Evolutionary conservation across 805 yeast species (phyloP).

Genomic region (Lipomyces kockii): DNA sequence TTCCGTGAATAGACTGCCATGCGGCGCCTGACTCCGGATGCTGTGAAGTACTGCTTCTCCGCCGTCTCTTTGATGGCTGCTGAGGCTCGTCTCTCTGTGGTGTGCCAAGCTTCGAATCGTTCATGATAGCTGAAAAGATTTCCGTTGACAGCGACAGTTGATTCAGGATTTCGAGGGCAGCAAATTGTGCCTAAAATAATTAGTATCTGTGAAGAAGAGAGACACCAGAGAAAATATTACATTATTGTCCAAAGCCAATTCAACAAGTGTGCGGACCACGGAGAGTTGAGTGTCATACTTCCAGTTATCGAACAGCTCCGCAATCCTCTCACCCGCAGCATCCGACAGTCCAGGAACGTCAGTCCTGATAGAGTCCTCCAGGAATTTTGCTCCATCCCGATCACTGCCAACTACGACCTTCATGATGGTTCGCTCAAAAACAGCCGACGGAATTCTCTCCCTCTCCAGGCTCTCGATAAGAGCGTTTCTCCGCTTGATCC

Average conservation of each 20-base stretch:
- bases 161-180: slow-evolving; percentile 54
- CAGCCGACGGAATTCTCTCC: slow-evolving; percentile 56
- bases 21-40: slow-evolving; percentile 55
- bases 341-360: slow-evolving; percentile 43
- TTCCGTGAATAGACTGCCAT: slow-evolving; percentile 9
- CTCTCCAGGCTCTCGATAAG: slow-evolving; percentile 53
- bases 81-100: background rate
- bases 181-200: slow-evolving; percentile 45
- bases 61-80: slow-evolving; percentile 69
- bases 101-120: slow-evolving; percentile 11
- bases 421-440: slow-evolving; percentile 63
- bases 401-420: slow-evolving; percentile 68
- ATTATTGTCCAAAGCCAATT: slow-evolving; percentile 53
- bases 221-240: background rate
- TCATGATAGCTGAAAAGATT: slow-evolving; percentile 49
- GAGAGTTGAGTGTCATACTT: slow-evolving; percentile 61
- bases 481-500: slow-evolving; percentile 52
- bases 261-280: slow-evolving; percentile 64
- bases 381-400: slow-evolving; percentile 63
- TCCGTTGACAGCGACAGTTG: slow-evolving; percentile 62
- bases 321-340: slow-evolving; percentile 56
- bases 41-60: slow-evolving; percentile 66
- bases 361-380: slow-evolving; percentile 55
- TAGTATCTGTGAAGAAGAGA: background rate
- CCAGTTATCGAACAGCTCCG: slow-evolving; percentile 60